Percentiles rank a stretch among this genome's conserved stretches.
Conservation (phyloP, 352 stramenopile species). For the Thalassiosira exigua region DNA sequence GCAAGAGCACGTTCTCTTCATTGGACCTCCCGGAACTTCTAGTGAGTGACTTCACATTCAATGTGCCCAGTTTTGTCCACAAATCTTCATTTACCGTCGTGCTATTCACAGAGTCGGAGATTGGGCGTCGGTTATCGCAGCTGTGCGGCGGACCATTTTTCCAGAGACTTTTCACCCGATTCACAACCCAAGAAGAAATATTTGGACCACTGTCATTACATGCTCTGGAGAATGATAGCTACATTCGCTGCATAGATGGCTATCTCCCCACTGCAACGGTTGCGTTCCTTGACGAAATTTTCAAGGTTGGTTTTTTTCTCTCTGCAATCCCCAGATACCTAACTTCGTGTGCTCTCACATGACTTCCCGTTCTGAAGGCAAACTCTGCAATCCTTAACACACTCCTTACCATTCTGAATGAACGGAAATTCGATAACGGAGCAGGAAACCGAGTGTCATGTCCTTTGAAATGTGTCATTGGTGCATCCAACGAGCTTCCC, state of each 20-base stretch:
- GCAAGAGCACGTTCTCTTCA: constrained; percentile 74
- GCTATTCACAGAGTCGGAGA: constrained; percentile 42
- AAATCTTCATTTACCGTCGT: neutral
- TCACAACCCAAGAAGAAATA: constrained; percentile 83
- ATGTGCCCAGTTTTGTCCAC: neutral
- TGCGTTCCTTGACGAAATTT: constrained; percentile 84
- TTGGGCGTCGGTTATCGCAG: constrained; percentile 62
- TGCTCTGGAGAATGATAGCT: constrained; percentile 80
- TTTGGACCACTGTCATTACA: constrained; percentile 78
- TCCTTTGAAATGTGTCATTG: constrained; percentile 76
- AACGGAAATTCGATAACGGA: constrained; percentile 81
- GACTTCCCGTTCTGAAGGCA: too few relatives aligned
- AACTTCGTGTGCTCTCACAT: too few relatives aligned
- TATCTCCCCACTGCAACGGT: constrained; percentile 70
- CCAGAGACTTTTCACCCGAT: constrained; percentile 76
- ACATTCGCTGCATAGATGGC: constrained; percentile 67
- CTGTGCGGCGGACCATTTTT: constrained; percentile 76
- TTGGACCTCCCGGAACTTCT: constrained; percentile 57
- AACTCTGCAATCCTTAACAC: constrained; percentile 80
- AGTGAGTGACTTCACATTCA: constrained; percentile 19
- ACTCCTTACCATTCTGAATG: constrained; percentile 82
- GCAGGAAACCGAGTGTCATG: constrained; percentile 55
- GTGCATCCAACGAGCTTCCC: constrained; percentile 79
- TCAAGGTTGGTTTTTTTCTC: too few relatives aligned
- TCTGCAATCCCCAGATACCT: too few relatives aligned